These are phyloP conservation scores for Rhynchospora pubera DNA, from an alignment of 176 grass and related monocot genomes.

Conservation along the genomic window DNA sequence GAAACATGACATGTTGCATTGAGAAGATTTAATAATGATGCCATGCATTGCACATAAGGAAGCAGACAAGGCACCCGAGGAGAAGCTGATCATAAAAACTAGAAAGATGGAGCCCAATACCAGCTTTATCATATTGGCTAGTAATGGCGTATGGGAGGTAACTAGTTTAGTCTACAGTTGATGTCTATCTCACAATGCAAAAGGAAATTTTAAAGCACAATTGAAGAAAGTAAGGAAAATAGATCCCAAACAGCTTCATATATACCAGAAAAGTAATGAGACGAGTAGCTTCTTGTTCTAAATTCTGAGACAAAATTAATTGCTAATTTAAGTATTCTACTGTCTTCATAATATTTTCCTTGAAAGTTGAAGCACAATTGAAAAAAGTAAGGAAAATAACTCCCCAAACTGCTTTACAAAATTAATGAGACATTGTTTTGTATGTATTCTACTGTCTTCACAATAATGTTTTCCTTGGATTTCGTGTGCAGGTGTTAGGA, in stretches of 20 bases:
- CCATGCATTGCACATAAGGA: background rate
- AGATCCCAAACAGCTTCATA: background rate
- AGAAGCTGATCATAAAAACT: slow-evolving; percentile 12
- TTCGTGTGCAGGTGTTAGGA: slow-evolving; percentile 17
- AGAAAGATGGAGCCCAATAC: slow-evolving; percentile 20
- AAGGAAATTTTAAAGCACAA: background rate
- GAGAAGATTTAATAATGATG: slow-evolving; percentile 16
- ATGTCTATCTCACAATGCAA: background rate
- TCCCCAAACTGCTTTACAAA: too few relatives aligned
- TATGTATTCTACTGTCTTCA: background rate
- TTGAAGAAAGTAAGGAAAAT: background rate
- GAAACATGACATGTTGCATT: background rate
- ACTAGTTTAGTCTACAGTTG: background rate
- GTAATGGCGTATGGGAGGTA: slow-evolving; percentile 29
- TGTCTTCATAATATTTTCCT: too few relatives aligned
- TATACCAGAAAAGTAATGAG: background rate
- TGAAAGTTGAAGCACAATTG: too few relatives aligned
- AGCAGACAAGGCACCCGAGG: background rate
- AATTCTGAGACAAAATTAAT: too few relatives aligned
- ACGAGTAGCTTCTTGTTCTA: too few relatives aligned
- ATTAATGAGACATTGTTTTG: too few relatives aligned
- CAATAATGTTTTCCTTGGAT: background rate
- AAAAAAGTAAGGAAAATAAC: too few relatives aligned
- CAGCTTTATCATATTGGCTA: slow-evolving; percentile 28
- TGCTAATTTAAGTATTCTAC: too few relatives aligned